phyloP scores from a whole-genome alignment of 495 filamentous ascomycete species.

The Penicillium canescens region DNA sequence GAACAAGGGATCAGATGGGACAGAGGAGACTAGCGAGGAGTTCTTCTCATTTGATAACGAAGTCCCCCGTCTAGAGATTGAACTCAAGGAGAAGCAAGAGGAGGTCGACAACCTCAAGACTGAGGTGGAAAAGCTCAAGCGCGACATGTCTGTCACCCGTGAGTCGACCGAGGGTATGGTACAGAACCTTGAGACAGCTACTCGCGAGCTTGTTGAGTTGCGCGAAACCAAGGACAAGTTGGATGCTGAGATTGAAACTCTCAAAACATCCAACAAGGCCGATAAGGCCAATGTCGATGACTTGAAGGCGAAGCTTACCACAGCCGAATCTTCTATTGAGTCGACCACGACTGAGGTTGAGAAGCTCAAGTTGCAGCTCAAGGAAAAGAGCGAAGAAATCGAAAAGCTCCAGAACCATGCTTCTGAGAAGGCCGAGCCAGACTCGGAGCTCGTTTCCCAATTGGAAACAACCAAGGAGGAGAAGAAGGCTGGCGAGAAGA shows the following conservation, averaged over 20 bases:
- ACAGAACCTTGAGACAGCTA: slow-evolving; percentile 59
- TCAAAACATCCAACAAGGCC: slow-evolving; percentile 31
- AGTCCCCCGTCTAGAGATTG: slow-evolving; percentile 62
- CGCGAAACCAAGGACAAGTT: slow-evolving; percentile 59
- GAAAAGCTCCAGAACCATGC: slow-evolving; percentile 47
- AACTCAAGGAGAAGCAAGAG: slow-evolving; percentile 60
- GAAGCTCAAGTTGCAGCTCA: slow-evolving; percentile 55
- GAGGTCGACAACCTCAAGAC: slow-evolving; percentile 66
- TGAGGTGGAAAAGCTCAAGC: slow-evolving; percentile 57
- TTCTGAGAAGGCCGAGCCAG: slow-evolving; percentile 40
- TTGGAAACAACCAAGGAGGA: slow-evolving; percentile 37
- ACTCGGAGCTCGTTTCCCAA: slow-evolving; percentile 32
- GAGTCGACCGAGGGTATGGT: slow-evolving; percentile 68
- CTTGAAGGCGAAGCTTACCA: slow-evolving; percentile 39
- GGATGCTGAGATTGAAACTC: slow-evolving; percentile 43
- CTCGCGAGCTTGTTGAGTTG: slow-evolving; percentile 56
- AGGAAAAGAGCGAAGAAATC: slow-evolving; percentile 54
- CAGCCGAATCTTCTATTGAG: slow-evolving; percentile 44
- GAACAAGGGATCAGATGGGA: slow-evolving; percentile 23
- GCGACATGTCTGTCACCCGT: slow-evolving; percentile 55
- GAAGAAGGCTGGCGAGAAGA: slow-evolving; percentile 52
- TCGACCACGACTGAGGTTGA: slow-evolving; percentile 49
- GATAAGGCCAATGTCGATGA: slow-evolving; percentile 44
- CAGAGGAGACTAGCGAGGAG: slow-evolving; percentile 62
- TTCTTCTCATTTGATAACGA: slow-evolving; percentile 89